Evolutionary conservation across 1,284 basidiomycete species (phyloP), one percentile per base, ranked within the genome.

Genomic region (Naganishia albida): DNA sequence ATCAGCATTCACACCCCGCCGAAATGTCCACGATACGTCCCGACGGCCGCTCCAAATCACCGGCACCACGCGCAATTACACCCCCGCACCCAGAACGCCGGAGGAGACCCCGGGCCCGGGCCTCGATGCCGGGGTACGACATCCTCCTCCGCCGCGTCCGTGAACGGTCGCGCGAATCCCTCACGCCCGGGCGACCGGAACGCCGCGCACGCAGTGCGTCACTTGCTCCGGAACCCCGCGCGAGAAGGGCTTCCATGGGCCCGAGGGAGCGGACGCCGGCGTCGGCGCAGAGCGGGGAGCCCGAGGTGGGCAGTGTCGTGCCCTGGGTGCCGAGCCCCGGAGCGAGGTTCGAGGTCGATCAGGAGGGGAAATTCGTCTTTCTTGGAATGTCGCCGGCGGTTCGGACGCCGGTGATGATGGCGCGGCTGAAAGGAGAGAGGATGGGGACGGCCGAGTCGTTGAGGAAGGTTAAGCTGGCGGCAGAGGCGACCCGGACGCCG

Each of bases 41-140:
- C n/a, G n/a, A n/a, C n/a, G n/a, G n/a, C n/a, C n/a, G n/a, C n/a
- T n/a, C n/a, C n/a, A n/a, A n/a, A n/a, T n/a, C n/a, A n/a, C n/a
- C n/a, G n/a, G n/a, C n/a, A n/a, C n/a, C n/a, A n/a, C n/a, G n/a
- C n/a, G n/a, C n/a, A n/a, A n/a, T n/a, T n/a, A n/a, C n/a, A n/a
- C n/a, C n/a, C n/a, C n/a, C n/a, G n/a, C n/a, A n/a, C n/a, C n/a
- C n/a, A n/a, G n/a, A n/a, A n/a, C n/a, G n/a, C n/a, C 46, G 46
- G 23, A 48, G 46, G 10, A 12, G 46, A 20, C 10, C 2, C n/a
- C 46, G 20, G 6, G 8, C 2, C n/a, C 46, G 20, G 6, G 8
- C 18, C n/a, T 53, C 51, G 8, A 53, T 53, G 51, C 51, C 51
- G 18, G 51, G 51, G n/a, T 53, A 38, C 28, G 51, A 53, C 34